Percentiles rank a stretch among this genome's conserved stretches.
These are phyloP conservation scores for Moesziomyces globuligerus DNA, from an alignment of 1,284 basidiomycete species.

Conservation along the genomic window DNA sequence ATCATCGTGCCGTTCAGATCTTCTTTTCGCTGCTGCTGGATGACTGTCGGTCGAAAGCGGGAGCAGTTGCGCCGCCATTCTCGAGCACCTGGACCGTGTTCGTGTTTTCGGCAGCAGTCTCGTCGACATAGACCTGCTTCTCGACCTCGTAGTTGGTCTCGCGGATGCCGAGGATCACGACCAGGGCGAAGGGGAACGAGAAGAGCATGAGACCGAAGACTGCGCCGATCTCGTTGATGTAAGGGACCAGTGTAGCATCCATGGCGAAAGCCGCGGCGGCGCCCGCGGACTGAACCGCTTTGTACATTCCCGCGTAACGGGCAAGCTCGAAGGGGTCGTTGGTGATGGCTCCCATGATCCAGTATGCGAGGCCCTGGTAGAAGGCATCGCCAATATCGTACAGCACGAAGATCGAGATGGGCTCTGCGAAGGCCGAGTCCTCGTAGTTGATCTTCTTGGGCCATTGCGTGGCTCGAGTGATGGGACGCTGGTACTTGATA, in stretches of 20 bases:
- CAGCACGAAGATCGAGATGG: slow-evolving; percentile 32
- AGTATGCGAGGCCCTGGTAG: slow-evolving; percentile 48
- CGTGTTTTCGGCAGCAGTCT: slow-evolving; percentile 19
- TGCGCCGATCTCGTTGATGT: slow-evolving; percentile 38
- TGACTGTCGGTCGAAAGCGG: slow-evolving; percentile 23
- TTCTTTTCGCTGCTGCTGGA: slow-evolving; percentile 38
- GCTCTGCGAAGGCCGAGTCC: slow-evolving; percentile 27
- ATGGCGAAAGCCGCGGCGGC: slow-evolving; percentile 48
- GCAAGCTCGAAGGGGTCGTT: slow-evolving; percentile 60
- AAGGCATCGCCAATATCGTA: slow-evolving; percentile 38
- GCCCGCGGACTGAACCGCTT: slow-evolving; percentile 55
- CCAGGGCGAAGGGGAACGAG: slow-evolving; percentile 25
- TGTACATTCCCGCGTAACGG: slow-evolving; percentile 51
- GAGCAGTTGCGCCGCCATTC: slow-evolving; percentile 3
- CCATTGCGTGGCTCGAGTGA: slow-evolving; percentile 34
- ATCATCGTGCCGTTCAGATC: background rate
- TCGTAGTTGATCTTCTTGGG: slow-evolving; percentile 30
- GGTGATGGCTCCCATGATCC: slow-evolving; percentile 54
- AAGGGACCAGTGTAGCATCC: slow-evolving; percentile 34
- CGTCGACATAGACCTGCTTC: slow-evolving; percentile 28
- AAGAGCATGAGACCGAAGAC: slow-evolving; percentile 32
- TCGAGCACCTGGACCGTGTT: slow-evolving; percentile 26
- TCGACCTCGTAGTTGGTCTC: slow-evolving; percentile 39
- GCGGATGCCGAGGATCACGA: slow-evolving; percentile 23
- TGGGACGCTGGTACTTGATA: slow-evolving; percentile 40